phyloP scores from a whole-genome alignment of 2,329 filamentous ascomycete genomes.

The Volutella citrinella region DNA sequence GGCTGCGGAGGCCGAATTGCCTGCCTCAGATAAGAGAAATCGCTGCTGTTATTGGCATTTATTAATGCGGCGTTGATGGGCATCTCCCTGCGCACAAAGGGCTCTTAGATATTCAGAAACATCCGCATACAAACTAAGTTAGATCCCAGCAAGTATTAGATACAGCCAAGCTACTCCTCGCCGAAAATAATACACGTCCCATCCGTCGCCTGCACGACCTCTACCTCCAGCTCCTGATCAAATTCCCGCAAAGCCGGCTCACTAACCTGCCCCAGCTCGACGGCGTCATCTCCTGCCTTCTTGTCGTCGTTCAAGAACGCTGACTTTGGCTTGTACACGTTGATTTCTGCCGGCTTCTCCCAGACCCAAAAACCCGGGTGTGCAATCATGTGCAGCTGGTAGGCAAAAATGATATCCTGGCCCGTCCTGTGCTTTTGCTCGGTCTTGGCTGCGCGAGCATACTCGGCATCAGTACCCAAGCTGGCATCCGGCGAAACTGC shows the following conservation, averaged over 20 bases:
- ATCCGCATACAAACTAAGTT: no score
- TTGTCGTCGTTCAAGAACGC: constrained; percentile 1
- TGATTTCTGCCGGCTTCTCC: neutral
- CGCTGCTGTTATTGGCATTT: no score
- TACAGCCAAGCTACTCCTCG: no score
- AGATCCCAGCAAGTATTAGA: no score
- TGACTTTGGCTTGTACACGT: neutral
- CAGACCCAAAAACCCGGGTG: neutral
- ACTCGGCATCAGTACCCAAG: neutral
- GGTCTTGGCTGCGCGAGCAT: neutral
- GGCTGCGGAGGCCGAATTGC: no score
- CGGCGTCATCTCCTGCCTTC: neutral
- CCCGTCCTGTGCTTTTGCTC: neutral
- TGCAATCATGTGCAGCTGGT: constrained; percentile 1
- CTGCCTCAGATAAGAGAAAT: no score
- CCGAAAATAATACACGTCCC: neutral
- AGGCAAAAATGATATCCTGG: constrained; percentile 3
- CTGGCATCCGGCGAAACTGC: no score
- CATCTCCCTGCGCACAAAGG: no score
- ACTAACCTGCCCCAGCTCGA: neutral
- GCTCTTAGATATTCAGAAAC: no score
- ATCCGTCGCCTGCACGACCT: neutral
- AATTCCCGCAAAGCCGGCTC: neutral
- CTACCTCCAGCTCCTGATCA: neutral
- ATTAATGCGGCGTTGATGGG: no score